Base-by-base conservation (phyloP, 2,329 filamentous ascomycete genomes). In the Hypoxylon sp. region DNA sequence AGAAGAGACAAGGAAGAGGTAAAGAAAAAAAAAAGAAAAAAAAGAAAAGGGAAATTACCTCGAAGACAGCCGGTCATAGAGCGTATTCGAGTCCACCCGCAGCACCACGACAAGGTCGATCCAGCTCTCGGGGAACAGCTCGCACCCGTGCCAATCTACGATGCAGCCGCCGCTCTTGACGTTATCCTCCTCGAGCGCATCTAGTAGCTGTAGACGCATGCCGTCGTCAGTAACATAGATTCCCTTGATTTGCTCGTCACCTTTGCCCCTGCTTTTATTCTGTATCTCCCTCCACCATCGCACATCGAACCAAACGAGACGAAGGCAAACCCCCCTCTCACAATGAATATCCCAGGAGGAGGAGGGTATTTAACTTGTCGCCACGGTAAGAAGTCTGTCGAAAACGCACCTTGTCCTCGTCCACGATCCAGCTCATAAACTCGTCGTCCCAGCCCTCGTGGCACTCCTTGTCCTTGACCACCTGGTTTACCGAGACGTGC, bases 121-220 rank as follows among this genome's bases (percentile, higher is more conserved):
- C 91, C 93, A 96, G 70, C 89, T 89, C 72, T 90, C 88, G 2
- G 95, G 95, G 71, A 98, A 98, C 18, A 98, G 78, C 70, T 98
- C 95, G 78, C 94, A 98, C 2, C 93, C 94, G 77, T 99, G 95
- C 94, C 95, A 99, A 78, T 99, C 95, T 70, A 99, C 90, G 67
- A 99, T 87, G 74, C 87, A 91, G 17, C 95, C 95, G 55, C 94
- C 94, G 17, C 83, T 77, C 62, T 88, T 83, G 33, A 91, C 83
- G 60, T 58, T 55, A 9, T 95, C 88, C 54, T 90, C 84, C 77
- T 98, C 95, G 55, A 99, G 89, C 43, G 90, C 86, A 73, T 99
- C 95, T 18, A 99, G 83, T 26, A 99, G 79, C 88, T 92, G 67
- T 27, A 13, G n/a, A n/a, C n/a, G n/a, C n/a, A 42, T 33, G 20